phyloP scores from a whole-genome alignment of 805 yeast species.

The Blastobotrys chiropterorum region DNA sequence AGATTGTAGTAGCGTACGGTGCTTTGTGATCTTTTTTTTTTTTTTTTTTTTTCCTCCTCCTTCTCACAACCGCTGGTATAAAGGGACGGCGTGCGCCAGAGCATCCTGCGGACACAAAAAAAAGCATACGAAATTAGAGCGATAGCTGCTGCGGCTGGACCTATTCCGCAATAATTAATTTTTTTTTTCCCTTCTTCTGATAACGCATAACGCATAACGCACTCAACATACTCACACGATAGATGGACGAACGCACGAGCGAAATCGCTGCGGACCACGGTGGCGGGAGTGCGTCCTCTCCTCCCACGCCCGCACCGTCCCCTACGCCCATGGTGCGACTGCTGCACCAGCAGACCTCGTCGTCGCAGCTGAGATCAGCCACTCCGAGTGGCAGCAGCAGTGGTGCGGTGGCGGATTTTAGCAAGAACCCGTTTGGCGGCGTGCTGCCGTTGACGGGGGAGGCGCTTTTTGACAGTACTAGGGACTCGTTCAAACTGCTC shows the following conservation, averaged over 20 bases:
- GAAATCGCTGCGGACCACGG: not conserved
- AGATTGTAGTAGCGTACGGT: not conserved
- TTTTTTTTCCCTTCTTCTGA: not conserved
- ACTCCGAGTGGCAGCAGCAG: not conserved
- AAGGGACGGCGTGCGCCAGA: no score
- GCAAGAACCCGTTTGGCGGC: not conserved
- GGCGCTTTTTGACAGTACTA: constrained; percentile 6
- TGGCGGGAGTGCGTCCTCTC: constrained; percentile 3
- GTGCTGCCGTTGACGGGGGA: not conserved
- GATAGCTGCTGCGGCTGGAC: not conserved
- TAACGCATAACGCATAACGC: no score
- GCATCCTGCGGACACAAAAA: no score
- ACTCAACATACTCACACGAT: not conserved
- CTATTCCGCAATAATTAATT: not conserved
- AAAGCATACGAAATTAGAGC: no score
- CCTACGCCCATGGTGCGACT: constrained; percentile 22
- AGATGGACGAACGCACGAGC: not conserved
- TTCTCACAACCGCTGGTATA: not conserved
- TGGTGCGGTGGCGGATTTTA: not conserved
- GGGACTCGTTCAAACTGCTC: constrained; percentile 18
- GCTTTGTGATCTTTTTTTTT: not conserved
- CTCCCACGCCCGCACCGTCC: constrained; percentile 28
- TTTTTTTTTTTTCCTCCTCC: no score
- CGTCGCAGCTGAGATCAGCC: not conserved
- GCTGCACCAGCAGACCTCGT: not conserved